Percentiles rank a stretch among this genome's conserved stretches.
These are phyloP conservation scores for Pulicaria dysenterica DNA, from an alignment of 129 eudicot genomes.

Conservation along the genomic window DNA sequence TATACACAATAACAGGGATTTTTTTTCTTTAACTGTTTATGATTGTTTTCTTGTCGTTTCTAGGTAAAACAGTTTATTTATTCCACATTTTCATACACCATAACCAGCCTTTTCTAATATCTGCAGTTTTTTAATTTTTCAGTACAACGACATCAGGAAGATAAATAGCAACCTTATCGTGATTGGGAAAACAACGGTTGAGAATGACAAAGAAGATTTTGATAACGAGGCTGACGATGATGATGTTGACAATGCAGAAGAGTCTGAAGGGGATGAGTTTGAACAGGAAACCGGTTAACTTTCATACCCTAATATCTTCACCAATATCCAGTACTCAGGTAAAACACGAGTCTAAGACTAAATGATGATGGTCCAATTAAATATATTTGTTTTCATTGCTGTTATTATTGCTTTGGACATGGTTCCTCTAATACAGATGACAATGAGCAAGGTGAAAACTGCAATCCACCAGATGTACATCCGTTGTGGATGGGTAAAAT, in stretches of 20 bases:
- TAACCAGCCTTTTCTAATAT: too few relatives aligned
- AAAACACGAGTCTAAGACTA: not conserved
- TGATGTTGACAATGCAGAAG: slow-evolving; percentile 77
- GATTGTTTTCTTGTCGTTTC: too few relatives aligned
- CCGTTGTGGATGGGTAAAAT: not conserved
- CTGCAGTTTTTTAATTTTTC: slow-evolving; percentile 17
- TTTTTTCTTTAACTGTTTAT: too few relatives aligned
- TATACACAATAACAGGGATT: not conserved
- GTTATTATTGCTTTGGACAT: slow-evolving; percentile 16
- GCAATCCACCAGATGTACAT: not conserved
- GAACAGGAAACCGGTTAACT: slow-evolving; percentile 86
- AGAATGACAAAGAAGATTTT: slow-evolving; percentile 80
- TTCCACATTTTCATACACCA: not conserved
- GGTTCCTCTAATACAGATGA: not conserved
- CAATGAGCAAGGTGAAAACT: not conserved
- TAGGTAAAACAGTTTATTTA: too few relatives aligned
- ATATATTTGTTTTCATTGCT: not conserved
- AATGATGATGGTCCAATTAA: slow-evolving; percentile 9
- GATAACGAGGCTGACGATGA: slow-evolving; percentile 63
- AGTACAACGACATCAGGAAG: slow-evolving; percentile 83
- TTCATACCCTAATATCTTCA: not conserved
- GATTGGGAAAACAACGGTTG: slow-evolving; percentile 66
- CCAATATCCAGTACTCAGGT: not conserved
- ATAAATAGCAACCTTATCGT: slow-evolving; percentile 57
- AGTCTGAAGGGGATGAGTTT: slow-evolving; percentile 94